phyloP scores from a whole-genome alignment of 305 asterid genomes.

The Solanum hybrid region DNA sequence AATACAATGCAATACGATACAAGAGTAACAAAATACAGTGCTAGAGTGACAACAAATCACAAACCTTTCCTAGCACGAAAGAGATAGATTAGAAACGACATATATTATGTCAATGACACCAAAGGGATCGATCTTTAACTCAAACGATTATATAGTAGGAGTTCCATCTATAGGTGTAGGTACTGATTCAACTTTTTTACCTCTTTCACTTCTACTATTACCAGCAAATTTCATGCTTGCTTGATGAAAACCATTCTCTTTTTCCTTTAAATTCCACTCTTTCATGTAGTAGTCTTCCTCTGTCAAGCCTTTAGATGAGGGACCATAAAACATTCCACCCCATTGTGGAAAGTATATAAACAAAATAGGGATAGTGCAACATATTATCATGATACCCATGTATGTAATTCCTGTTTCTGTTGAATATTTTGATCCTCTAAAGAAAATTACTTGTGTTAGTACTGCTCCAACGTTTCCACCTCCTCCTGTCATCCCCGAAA shows the following conservation, averaged over 20 bases:
- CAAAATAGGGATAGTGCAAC: conserved; percentile 38
- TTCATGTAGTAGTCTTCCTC: conserved; percentile 77
- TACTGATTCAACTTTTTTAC: conserved; percentile 19
- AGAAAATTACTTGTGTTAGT: conserved; percentile 67
- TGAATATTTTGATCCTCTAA: conserved; percentile 54
- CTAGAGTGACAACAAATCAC: background rate
- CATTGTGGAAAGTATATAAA: conserved; percentile 76
- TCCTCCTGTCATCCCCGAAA: conserved; percentile 83
- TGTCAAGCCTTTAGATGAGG: conserved; percentile 36
- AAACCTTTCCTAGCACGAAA: background rate
- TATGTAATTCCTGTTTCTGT: conserved; percentile 61
- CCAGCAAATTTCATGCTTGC: conserved; percentile 69
- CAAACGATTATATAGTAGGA: conserved; percentile 10
- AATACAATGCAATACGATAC: background rate
- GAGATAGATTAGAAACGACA: background rate
- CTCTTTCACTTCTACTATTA: conserved; percentile 59
- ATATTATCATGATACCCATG: conserved; percentile 79
- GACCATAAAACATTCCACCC: conserved; percentile 75
- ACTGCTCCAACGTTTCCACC: conserved; percentile 81
- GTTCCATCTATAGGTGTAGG: conserved; percentile 21
- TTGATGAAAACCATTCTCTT: conserved; percentile 40
- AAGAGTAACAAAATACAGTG: background rate
- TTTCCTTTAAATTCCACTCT: conserved; percentile 58
- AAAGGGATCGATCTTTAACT: background rate
- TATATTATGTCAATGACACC: background rate